Percentiles rank a stretch among this genome's conserved stretches.
phyloP scores from a whole-genome alignment of 202 grass and related monocot species.

The Panicum virgatum region DNA sequence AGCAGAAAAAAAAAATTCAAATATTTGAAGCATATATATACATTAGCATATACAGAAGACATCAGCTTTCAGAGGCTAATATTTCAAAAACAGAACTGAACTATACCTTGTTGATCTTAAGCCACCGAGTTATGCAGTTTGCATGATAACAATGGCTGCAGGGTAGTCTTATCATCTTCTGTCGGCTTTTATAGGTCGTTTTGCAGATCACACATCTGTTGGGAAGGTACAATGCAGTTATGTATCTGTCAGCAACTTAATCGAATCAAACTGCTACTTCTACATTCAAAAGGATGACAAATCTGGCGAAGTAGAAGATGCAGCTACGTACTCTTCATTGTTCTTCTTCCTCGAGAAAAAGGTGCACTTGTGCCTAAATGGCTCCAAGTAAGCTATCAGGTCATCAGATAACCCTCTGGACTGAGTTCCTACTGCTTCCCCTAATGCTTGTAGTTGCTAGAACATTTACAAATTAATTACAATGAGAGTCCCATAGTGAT shows the following conservation, averaged over 20 bases:
- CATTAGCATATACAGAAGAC: constrained; percentile 1
- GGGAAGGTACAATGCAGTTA: constrained; percentile 4
- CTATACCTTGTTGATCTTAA: constrained; percentile 83
- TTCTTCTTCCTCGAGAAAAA: constrained; percentile 63
- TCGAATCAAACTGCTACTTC: too few relatives aligned
- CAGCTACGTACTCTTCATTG: constrained; percentile 58
- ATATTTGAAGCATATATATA: neutral
- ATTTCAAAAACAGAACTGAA: neutral
- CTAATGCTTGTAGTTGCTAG: constrained; percentile 84
- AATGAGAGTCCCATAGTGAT: constrained; percentile 4
- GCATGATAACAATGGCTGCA: constrained; percentile 85
- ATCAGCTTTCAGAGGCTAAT: neutral
- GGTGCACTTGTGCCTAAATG: constrained; percentile 51
- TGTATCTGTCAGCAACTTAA: constrained; percentile 17
- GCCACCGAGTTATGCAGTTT: constrained; percentile 80
- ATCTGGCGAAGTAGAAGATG: constrained; percentile 14
- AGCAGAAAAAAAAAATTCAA: neutral
- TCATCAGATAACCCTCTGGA: constrained; percentile 83
- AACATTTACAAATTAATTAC: constrained; percentile 1
- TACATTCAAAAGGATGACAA: constrained; percentile 6
- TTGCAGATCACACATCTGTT: constrained; percentile 85
- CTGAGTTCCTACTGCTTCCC: constrained; percentile 66
- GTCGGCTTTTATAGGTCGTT: constrained; percentile 57
- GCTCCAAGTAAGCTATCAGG: constrained; percentile 65
- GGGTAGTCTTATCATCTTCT: constrained; percentile 72